These are phyloP conservation scores for Coelastrella sp. DNA, from an alignment of 139 green algal species.

Conservation along the genomic window DNA sequence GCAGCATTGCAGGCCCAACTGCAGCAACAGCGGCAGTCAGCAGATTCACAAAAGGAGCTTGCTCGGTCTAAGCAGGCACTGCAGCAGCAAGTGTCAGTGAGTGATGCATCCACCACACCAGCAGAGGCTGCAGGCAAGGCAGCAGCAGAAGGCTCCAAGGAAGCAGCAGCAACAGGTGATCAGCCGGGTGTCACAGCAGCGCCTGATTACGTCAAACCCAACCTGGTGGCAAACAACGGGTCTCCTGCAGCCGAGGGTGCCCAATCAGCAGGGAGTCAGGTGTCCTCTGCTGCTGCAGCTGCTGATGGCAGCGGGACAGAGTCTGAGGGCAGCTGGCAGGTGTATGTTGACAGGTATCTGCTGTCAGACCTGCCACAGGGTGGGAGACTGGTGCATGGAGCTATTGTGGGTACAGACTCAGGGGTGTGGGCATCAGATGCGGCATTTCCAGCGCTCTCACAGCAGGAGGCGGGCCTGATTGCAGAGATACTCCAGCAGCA, in stretches of 20 bases:
- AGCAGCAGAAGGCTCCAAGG: too few relatives aligned
- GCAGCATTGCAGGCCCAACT: neutral
- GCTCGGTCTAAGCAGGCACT: neutral
- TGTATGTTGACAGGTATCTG: constrained; percentile 45
- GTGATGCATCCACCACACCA: neutral
- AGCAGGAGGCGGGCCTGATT: neutral
- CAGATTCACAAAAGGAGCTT: neutral
- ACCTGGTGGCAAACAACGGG: neutral
- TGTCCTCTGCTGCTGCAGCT: neutral
- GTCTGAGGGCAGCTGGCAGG: constrained; percentile 1
- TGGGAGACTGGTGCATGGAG: neutral
- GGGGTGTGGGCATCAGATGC: constrained; percentile 36
- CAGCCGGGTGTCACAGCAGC: neutral
- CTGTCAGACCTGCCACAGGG: constrained; percentile 17
- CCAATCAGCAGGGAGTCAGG: neutral
- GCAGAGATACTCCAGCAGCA: constrained; percentile 9
- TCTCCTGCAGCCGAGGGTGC: neutral
- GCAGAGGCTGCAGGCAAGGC: neutral
- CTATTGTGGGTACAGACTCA: constrained; percentile 24
- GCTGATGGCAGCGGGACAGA: neutral
- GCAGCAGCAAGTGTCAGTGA: neutral
- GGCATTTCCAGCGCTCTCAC: constrained; percentile 22
- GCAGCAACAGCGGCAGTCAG: constrained; percentile 8
- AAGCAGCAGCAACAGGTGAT: constrained; percentile 17
- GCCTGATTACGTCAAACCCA: constrained; percentile 14